Base-by-base conservation (phyloP, 1,284 basidiomycete species). In the Vanrija humicola region DNA sequence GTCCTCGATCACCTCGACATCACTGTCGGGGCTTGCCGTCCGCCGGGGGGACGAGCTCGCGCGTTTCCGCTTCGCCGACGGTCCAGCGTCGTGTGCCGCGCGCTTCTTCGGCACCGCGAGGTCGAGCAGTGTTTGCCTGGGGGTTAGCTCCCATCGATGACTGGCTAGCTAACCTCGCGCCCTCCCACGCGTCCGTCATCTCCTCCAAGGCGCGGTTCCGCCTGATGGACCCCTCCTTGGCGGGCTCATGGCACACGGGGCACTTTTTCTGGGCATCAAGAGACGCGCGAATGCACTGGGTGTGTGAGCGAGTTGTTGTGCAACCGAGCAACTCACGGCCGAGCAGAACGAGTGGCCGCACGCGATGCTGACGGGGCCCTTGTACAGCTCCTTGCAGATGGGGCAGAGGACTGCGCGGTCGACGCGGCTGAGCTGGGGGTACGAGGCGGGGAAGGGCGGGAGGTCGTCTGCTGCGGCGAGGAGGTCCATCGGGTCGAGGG, bases 291-390 rank as follows among this genome's bases (percentile, higher is more conserved):
- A 75, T 75, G 44, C 73, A 75, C 73, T 74, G 53, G 1, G 26
- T 23, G 14, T 5, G 42, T 43, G 29, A 48, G 48, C 18, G 28
- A n/a, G 26, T n/a, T n/a, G n/a, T n/a, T n/a, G 12, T 21, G 14
- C 10, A 4, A 6, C 10, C 14, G 40, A 29, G 12, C 14, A 63
- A 28, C 75, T 56, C 47, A 75, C 75, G 19, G 68, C 59, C 6
- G 75, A 77, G 61, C 75, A 77, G 67, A 77, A 77, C 1, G 67
- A 69, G 54, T 77, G 75, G 15, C 75, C 75, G 52, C 75, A 77
- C 5, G 61, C 50, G 43, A 77, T 70, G 25, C 63, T 65, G 48
- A 77, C 75, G 1, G 75, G 75, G 3, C 59, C 69, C 1, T 40
- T 43, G 51, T 67, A 75, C 9, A 61, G 58, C 50, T 72, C 73